These are phyloP conservation scores for Phoma sp. DNA, from an alignment of 2,329 filamentous ascomycete genomes.

Conservation along the genomic window DNA sequence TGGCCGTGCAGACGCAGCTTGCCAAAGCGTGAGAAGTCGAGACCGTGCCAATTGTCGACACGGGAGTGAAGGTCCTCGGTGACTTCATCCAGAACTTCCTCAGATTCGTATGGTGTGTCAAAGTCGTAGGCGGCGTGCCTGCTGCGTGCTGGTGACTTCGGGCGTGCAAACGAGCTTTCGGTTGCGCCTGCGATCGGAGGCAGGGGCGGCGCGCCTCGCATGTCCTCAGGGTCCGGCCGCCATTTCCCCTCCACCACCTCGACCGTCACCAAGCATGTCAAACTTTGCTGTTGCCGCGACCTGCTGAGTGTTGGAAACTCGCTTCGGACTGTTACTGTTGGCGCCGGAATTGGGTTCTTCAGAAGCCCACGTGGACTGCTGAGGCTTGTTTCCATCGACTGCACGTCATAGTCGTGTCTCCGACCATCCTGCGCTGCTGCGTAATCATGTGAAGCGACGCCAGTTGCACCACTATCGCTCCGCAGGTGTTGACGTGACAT, in stretches of 20 bases:
- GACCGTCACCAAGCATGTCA: conserved; percentile 92
- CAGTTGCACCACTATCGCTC: conserved; percentile 78
- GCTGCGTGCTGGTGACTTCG: conserved; percentile 67
- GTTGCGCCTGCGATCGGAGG: conserved; percentile 58
- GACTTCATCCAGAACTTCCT: conserved; percentile 80
- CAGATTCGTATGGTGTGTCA: conserved; percentile 72
- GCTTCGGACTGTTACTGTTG: conserved; percentile 91
- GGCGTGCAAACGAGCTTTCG: conserved; percentile 52
- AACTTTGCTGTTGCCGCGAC: conserved; percentile 90
- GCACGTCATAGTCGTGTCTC: conserved; percentile 92
- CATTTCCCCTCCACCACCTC: conserved; percentile 94
- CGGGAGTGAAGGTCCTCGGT: conserved; percentile 83
- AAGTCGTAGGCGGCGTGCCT: conserved; percentile 37
- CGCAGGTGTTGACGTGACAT: conserved; percentile 66
- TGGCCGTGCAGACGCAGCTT: conserved; percentile 89
- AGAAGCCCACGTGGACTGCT: conserved; percentile 73
- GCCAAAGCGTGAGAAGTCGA: conserved; percentile 93
- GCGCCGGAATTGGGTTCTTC: conserved; percentile 88
- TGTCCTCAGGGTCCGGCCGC: conserved; percentile 83
- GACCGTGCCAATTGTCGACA: conserved; percentile 98
- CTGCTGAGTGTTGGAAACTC: conserved; percentile 94
- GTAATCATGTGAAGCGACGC: conserved; percentile 77
- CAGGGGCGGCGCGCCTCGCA: conserved; percentile 62
- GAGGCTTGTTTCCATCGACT: conserved; percentile 90
- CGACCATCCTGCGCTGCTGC: conserved; percentile 76